phyloP scores from a whole-genome alignment of 176 grass and related monocot species.

The Oryza glaberrima region DNA sequence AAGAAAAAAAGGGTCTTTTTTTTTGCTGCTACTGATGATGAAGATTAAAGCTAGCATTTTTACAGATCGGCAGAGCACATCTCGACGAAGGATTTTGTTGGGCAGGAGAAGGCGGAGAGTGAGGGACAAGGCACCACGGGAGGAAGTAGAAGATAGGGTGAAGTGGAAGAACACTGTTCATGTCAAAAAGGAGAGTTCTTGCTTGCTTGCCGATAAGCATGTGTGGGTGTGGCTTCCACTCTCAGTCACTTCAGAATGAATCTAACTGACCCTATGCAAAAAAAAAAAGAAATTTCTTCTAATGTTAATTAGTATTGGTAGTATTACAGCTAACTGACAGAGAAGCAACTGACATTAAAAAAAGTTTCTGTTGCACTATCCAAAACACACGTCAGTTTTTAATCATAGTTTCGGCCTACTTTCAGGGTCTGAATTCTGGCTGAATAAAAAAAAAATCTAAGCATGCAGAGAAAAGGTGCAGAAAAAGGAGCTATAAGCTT shows the following conservation, averaged over 20 bases:
- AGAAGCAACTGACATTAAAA: not conserved
- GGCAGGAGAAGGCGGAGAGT: not conserved
- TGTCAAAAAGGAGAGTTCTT: not conserved
- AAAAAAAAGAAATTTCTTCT: not conserved
- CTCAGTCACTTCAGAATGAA: not conserved
- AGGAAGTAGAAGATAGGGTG: not conserved
- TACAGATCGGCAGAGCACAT: conserved; percentile 33
- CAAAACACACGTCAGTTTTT: not conserved
- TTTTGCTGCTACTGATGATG: not conserved
- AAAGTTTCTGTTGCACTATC: not conserved
- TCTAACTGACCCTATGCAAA: not conserved
- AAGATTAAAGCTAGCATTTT: not conserved
- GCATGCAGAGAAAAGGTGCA: not conserved
- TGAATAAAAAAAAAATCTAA: not conserved
- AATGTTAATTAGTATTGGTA: too few species aligned
- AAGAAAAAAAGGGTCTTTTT: not conserved
- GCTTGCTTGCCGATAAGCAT: not conserved
- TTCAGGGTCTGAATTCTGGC: too few species aligned
- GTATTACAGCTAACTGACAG: not conserved
- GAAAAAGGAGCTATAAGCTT: not conserved
- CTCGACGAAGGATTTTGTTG: not conserved
- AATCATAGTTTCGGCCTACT: not conserved
- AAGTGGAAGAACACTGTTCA: not conserved
- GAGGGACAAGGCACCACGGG: not conserved
- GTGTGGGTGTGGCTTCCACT: not conserved